Base-by-base conservation (phyloP, 495 filamentous ascomycete species). In the Neurospora sp. region DNA sequence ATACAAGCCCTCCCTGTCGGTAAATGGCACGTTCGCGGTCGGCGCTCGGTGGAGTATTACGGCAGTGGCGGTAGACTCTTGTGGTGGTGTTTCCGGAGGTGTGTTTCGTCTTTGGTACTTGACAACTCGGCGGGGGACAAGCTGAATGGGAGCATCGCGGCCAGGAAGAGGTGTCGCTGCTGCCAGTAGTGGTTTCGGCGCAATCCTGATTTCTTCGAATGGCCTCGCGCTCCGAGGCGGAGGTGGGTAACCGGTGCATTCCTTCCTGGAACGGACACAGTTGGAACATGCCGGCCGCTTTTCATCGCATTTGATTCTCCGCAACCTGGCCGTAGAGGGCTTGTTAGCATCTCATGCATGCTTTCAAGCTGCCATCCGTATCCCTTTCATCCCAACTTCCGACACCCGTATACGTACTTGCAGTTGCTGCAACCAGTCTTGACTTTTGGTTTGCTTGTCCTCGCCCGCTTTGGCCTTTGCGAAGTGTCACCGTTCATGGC, bases 241-340 rank as follows among this genome's bases (percentile, higher is more conserved):
- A 6, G 86, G 83, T 18, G 86, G 86, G 72, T 87, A 88, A 71
- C 86, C 86, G 38, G 79, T 77, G 76, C 86, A 88, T 22, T 73
- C 69, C 73, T 83, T 85, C 71, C 81, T 84, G 10, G 85, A 85
- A 31, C 82, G 81, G 20, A 87, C 78, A 74, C 90, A 92, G 46
- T 88, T 86, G 40, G 80, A 79, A 75, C 89, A 92, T 4, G 76
- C 74, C 5, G 90, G 89, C 70, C 87, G 88, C 72, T 82, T 83
- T 78, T 92, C 90, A 78, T 89, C 90, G 80, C 90, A 92, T 80
- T 91, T 91, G 38, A 92, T 89, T 74, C 85, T 84, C 53, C 90
- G 84, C 69, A 85, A 85, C 75, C 89, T 91, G 71, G 31, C 74
- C 71, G 72, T 71, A 6, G 9, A 35, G 10, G 53, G 53, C 27